Evolutionary conservation across 495 filamentous ascomycete species (phyloP).

Genomic region (Podospora appendiculata): DNA sequence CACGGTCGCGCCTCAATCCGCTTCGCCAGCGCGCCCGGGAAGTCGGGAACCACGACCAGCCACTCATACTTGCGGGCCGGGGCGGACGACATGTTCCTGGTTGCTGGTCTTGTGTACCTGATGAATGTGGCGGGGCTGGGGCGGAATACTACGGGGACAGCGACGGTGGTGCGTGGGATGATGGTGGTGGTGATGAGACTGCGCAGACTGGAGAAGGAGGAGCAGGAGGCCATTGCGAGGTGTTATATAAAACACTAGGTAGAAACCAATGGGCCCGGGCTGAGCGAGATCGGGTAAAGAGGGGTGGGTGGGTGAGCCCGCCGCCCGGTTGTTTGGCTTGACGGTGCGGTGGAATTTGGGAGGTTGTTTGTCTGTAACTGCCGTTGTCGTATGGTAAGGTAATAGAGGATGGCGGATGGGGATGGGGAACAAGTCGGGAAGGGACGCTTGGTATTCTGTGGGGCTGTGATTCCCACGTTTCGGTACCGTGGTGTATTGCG

Average conservation of each 20-base stretch:
- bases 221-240: background rate
- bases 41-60: slow-evolving; percentile 79
- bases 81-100: slow-evolving; percentile 32
- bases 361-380: too few relatives aligned
- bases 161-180: too few relatives aligned
- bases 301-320: background rate
- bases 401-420: too few relatives aligned
- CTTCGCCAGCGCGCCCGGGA: slow-evolving; percentile 55
- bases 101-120: background rate
- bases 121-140: background rate
- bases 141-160: background rate
- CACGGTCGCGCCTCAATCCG: slow-evolving; percentile 66
- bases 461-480: too few relatives aligned
- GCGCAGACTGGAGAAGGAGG: background rate
- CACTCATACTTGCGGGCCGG: slow-evolving; percentile 57
- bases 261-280: background rate
- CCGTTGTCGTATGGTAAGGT: too few relatives aligned
- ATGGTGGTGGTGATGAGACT: background rate
- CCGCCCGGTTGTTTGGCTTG: background rate
- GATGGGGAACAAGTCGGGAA: too few relatives aligned
- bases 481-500: too few relatives aligned
- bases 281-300: background rate
- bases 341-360: background rate
- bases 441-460: too few relatives aligned
- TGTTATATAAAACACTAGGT: background rate